Conservation (phyloP, 768 basidiomycete species). For the Boletus coccyginus region DNA sequence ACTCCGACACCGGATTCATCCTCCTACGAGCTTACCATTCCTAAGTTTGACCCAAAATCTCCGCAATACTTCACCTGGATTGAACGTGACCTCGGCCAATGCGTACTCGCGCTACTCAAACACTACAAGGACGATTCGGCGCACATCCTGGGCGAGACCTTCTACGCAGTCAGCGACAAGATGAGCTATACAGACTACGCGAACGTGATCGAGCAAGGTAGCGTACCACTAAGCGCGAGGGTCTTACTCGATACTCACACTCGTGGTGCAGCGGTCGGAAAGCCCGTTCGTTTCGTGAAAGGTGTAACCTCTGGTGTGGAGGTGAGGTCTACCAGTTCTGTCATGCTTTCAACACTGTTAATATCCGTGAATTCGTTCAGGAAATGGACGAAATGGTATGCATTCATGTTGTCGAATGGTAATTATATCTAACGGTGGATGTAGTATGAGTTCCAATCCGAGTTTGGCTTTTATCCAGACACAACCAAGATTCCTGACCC, state of each 20-base stretch:
- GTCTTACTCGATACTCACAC: not conserved
- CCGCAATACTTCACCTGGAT: conserved; percentile 24
- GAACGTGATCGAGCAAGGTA: conserved; percentile 18
- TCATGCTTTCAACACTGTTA: not conserved
- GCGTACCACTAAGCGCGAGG: not conserved
- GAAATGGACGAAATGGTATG: conserved; percentile 29
- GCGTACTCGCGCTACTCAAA: conserved; percentile 21
- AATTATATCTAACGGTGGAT: not conserved
- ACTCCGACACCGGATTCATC: conserved; percentile 6
- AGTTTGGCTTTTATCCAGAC: conserved; percentile 22
- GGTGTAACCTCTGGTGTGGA: conserved; percentile 15
- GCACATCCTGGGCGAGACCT: conserved; percentile 19
- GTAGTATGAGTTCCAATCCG: conserved; percentile 26
- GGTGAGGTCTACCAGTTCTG: conserved; percentile 2
- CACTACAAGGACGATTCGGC: conserved; percentile 21
- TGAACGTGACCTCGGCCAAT: conserved; percentile 24
- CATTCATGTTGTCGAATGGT: not conserved
- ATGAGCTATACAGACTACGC: conserved; percentile 16
- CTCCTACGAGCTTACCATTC: conserved; percentile 18
- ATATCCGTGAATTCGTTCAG: not conserved
- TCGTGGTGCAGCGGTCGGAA: conserved; percentile 20
- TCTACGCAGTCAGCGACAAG: conserved; percentile 26
- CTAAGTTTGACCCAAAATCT: conserved; percentile 17
- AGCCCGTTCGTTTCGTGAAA: conserved; percentile 25
- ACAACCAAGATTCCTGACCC: conserved; percentile 21